phyloP scores from a whole-genome alignment of 129 eudicot genomes.

The Scalesia atractyloides region DNA sequence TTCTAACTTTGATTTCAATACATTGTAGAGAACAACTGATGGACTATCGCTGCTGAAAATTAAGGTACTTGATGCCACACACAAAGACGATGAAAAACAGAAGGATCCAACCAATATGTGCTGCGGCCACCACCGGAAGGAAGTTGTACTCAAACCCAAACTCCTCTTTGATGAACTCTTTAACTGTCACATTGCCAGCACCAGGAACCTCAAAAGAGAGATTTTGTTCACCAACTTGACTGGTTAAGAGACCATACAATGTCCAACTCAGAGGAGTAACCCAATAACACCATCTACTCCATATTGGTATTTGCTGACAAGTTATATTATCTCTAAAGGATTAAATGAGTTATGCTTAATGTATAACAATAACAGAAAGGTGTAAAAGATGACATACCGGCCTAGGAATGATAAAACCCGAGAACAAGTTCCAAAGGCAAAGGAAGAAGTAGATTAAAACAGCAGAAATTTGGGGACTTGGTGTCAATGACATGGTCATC shows the following conservation, averaged over 20 bases:
- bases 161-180: conserved; percentile 23
- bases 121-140: conserved; percentile 26
- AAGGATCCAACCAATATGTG: conserved; percentile 30
- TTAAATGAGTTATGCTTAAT: background rate
- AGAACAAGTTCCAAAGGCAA: conserved; percentile 40
- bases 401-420: conserved; percentile 37
- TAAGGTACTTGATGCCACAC: conserved; percentile 37
- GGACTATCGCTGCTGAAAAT: conserved; percentile 24
- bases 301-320: conserved; percentile 35
- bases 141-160: conserved; percentile 34
- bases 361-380: background rate
- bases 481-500: conserved; percentile 38
- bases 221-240: conserved; percentile 31
- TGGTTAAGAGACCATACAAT: conserved; percentile 35
- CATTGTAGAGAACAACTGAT: background rate
- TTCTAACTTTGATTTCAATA: background rate
- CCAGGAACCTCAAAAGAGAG: conserved; percentile 27
- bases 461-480: conserved; percentile 36
- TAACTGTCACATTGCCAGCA: conserved; percentile 16
- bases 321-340: background rate
- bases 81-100: conserved; percentile 29
- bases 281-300: conserved; percentile 42
- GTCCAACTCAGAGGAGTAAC: conserved; percentile 37
- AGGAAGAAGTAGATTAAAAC: conserved; percentile 37
- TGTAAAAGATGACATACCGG: conserved; percentile 21